Conservation (phyloP, 176 grass and related monocot genomes). For the Musa schizocarpa region DNA sequence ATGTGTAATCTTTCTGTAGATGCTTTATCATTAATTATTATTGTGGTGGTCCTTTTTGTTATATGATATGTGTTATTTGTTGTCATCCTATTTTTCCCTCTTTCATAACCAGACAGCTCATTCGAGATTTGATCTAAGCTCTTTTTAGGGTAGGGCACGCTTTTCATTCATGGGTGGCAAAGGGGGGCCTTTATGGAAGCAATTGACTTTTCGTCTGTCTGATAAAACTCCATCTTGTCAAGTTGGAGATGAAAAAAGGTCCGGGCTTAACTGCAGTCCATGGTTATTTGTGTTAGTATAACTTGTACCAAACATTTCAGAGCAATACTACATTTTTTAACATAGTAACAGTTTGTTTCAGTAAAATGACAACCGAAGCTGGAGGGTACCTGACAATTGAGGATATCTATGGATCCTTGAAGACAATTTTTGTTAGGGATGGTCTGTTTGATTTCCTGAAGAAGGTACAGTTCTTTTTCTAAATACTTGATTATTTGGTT, state of each 20-base stretch:
- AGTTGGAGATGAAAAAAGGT: conserved; percentile 13
- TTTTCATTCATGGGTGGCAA: conserved; percentile 99
- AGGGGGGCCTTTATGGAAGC: conserved; percentile 83
- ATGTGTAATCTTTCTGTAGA: background rate
- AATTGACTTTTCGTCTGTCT: conserved; percentile 68
- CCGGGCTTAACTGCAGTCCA: background rate
- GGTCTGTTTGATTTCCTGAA: conserved; percentile 80
- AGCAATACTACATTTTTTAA: background rate
- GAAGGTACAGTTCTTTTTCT: conserved; percentile 38
- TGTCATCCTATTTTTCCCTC: conserved; percentile 5
- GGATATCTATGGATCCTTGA: conserved; percentile 41
- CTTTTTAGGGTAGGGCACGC: conserved; percentile 78
- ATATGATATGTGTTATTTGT: background rate
- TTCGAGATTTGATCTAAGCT: conserved; percentile 11
- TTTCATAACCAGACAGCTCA: conserved; percentile 2
- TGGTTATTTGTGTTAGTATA: background rate
- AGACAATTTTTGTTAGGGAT: conserved; percentile 50
- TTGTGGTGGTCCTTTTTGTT: background rate
- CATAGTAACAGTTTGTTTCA: conserved; percentile 24
- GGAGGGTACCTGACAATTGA: conserved; percentile 61
- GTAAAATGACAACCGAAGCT: conserved; percentile 30
- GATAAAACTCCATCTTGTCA: conserved; percentile 25
- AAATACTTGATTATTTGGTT: background rate
- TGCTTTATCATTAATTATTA: background rate
- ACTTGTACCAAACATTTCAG: background rate